phyloP scores from a whole-genome alignment of 2,329 filamentous ascomycete species.

The Pleurostoma richardsiae region DNA sequence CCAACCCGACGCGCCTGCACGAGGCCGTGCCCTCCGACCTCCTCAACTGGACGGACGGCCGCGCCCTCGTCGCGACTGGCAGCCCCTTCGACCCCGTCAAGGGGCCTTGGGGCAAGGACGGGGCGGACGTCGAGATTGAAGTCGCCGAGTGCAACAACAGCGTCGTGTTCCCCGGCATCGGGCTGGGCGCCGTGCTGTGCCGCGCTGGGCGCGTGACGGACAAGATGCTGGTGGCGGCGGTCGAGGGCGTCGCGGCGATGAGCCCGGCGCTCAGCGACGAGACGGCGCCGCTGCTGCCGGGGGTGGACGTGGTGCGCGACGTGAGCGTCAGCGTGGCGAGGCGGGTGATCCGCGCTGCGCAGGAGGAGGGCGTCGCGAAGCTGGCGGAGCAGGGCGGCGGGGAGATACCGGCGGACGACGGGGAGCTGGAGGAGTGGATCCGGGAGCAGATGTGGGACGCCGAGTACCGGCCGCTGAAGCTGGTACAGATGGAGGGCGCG shows the following conservation, averaged over 20 bases:
- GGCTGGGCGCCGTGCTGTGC: constrained; percentile 70
- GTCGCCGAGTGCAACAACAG: constrained; percentile 85
- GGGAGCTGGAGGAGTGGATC: constrained; percentile 65
- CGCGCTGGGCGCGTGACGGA: constrained; percentile 65
- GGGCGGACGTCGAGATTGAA: constrained; percentile 36
- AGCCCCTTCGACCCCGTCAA: constrained; percentile 75
- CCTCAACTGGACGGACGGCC: constrained; percentile 71
- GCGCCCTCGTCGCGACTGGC: constrained; percentile 75
- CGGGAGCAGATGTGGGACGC: constrained; percentile 76
- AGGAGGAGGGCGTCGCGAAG: constrained; percentile 61
- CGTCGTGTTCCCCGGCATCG: constrained; percentile 80
- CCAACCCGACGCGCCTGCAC: constrained; percentile 79
- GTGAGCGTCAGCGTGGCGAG: constrained; percentile 75
- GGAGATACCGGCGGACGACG: constrained; percentile 52
- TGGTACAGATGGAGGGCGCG: constrained; percentile 46
- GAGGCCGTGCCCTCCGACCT: constrained; percentile 77
- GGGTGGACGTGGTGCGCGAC: constrained; percentile 67
- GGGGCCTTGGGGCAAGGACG: constrained; percentile 45
- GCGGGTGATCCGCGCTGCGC: constrained; percentile 67
- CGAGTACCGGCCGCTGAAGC: constrained; percentile 58
- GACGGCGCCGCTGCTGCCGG: constrained; percentile 65
- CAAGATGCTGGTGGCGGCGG: constrained; percentile 76
- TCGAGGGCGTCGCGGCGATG: constrained; percentile 64
- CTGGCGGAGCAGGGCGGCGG: constrained; percentile 40
- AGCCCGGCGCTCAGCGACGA: constrained; percentile 64